Base-by-base conservation (phyloP, 106 monocot genomes). In the Phalaenopsis equestris region DNA sequence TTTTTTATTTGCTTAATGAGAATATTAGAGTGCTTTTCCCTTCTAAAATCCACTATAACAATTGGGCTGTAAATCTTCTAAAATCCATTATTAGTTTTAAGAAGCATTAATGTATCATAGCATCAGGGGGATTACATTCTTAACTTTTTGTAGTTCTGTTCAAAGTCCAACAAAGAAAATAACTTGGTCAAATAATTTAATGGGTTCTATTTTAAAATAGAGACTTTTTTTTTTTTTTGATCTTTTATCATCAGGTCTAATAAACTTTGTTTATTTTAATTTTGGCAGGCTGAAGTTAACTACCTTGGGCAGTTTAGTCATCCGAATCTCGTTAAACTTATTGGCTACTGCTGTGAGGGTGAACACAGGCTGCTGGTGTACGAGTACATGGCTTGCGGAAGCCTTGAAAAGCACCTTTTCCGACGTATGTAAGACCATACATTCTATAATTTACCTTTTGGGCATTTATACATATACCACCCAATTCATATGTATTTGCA, bases 311-410 rank as follows among this genome's bases (percentile, higher is more conserved):
- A 92, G 75, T 80, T 92, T 41, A 92, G 92, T 37, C 92, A 92
- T 82, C 92, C 87, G n/a, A 87, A 92, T 80, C 84, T 92, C 55
- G 92, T 92, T 55, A 86, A 92, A 80, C 87, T 92, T 39, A 92
- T 92, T 72, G 92, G 92, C 41, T 92, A 92, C 78, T 92, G 92
- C 61, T 92, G 89, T 79, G 92, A 92, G 56, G 92, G 85, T 72
- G 41, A 77, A 10, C 89, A 92, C 74, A 85, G 92, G 77, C 75
- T 92, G 47, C 80, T 92, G 43, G 92, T 92, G 9, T 92, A 92
- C 37, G 92, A 92, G 82, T 92, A 84, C 80, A 92, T 92, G 92
- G 89, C 92, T 43, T 84, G 82, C 82, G 92, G 92, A 11, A 92
- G 92, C 79, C 82, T 92, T 5, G 92, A 92, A 77, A 92, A 87